Conservation (phyloP, 352 stramenopile genomes). For the Pythium apleroticum region DNA sequence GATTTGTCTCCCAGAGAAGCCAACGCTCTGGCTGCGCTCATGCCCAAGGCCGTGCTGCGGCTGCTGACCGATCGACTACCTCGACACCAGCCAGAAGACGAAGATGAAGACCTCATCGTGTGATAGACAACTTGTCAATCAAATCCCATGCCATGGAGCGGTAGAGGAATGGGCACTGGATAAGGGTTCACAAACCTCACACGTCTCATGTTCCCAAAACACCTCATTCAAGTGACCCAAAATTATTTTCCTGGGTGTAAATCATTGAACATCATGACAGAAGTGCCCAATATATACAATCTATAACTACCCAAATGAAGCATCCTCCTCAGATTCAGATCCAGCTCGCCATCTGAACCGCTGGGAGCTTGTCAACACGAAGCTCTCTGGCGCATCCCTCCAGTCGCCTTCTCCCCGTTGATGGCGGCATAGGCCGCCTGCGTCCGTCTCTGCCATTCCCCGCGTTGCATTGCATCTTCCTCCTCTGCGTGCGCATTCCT, state of each 20-base stretch:
- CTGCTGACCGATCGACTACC: constrained; percentile 11
- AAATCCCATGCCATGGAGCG: no score
- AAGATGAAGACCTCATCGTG: constrained; percentile 16
- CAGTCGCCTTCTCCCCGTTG: not conserved
- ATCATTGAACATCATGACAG: not conserved
- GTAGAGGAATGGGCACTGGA: not conserved
- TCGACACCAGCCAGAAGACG: not conserved
- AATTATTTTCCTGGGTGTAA: not conserved
- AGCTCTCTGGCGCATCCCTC: constrained; percentile 1
- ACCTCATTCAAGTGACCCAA: not conserved
- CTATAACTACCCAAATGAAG: not conserved
- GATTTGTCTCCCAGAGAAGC: constrained; percentile 12
- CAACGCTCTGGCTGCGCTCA: constrained; percentile 9
- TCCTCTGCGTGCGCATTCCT: not conserved
- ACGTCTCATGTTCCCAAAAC: not conserved
- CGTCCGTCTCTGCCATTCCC: not conserved
- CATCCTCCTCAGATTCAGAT: not conserved
- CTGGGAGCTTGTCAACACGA: not conserved
- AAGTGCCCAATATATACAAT: not conserved
- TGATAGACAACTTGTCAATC: constrained; percentile 7
- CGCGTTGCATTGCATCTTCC: not conserved
- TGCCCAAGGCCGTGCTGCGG: constrained; percentile 9
- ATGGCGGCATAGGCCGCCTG: not conserved
- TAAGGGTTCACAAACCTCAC: not conserved
- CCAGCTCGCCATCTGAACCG: not conserved